Evolutionary conservation across 2,329 filamentous ascomycete species (phyloP).

Genomic region (Chaetomium strumarium): DNA sequence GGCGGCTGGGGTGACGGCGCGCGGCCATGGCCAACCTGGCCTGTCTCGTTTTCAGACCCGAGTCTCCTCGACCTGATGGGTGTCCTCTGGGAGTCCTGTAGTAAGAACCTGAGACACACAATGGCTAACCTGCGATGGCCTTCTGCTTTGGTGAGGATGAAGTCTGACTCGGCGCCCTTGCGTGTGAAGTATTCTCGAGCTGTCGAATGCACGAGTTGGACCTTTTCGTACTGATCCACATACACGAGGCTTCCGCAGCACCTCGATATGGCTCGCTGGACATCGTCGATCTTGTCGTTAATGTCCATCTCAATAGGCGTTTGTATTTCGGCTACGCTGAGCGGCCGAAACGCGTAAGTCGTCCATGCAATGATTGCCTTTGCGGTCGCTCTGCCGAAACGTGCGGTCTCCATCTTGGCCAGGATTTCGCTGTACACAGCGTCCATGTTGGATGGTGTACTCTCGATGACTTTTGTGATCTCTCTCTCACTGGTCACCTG

Average conservation of each 20-base stretch:
- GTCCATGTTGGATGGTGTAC: constrained; percentile 27
- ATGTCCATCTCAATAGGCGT: constrained; percentile 26
- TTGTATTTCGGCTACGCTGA: constrained; percentile 24
- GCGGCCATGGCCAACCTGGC: neutral
- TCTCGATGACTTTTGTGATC: constrained; percentile 24
- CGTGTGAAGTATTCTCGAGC: constrained; percentile 27
- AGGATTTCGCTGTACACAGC: constrained; percentile 27
- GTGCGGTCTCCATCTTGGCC: constrained; percentile 20
- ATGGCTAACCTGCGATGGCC: constrained; percentile 25
- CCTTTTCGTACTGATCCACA: constrained; percentile 21
- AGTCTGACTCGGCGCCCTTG: constrained; percentile 18
- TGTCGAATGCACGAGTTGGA: constrained; percentile 28
- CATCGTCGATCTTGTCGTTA: constrained; percentile 24
- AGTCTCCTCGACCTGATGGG: neutral
- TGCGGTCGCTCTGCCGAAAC: constrained; percentile 25
- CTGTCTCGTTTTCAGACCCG: neutral
- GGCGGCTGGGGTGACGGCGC: neutral
- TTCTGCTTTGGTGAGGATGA: constrained; percentile 19
- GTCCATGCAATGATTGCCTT: constrained; percentile 27
- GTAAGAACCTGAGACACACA: constrained; percentile 25
- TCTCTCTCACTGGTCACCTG: constrained; percentile 25
- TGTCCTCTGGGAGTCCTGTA: neutral
- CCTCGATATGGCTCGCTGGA: constrained; percentile 21
- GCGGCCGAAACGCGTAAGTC: constrained; percentile 25
- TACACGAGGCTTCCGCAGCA: constrained; percentile 29